Evolutionary conservation across 331 rosid genomes (phyloP), one percentile per base, ranked within the genome.

Genomic region (Quercus lobata): DNA sequence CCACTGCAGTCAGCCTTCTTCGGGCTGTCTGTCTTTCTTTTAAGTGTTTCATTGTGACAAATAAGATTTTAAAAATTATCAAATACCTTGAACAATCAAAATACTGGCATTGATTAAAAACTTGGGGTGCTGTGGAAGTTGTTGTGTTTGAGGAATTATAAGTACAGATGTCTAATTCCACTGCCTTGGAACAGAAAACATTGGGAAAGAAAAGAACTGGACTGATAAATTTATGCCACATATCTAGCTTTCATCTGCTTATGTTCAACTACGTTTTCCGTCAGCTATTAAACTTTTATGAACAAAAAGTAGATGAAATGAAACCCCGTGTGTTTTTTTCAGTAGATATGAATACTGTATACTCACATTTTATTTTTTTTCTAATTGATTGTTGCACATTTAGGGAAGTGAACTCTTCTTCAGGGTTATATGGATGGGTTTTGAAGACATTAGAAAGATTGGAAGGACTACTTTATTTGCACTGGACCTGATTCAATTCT

Each of bases 341-440:
- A 25, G 68, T 24, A 25, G 30, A 12, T 60, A 21, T 60, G 15
- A 5, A 22, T 15, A 60, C 4, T 49, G 7, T 35, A 16, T 17
- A 32, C 44, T 52, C 17, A 73, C 24, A 2, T 22, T 52, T 27
- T 72, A 0, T 54, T 41, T 9, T 19, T 8, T n/a, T 29, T 18
- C 16, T 27, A 24, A 22, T 53, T 30, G 65, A 37, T 74, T 69
- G 5, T 7, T 84, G 44, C 3, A 34, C 18, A 78, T 80, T 78
- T 55, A 95, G 97, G 99, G 96, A 29, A 90, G 92, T 61, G 99
- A 83, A 87, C 85, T 93, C 37, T 86, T 80, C 89, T 95, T 87
- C 83, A 88, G 99, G 86, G 92, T 95, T 72, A 90, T 95, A 88
- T 80, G 97, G 77, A 92, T 93, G 93, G 98, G 99, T 18, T 95